phyloP scores from a whole-genome alignment of 495 filamentous ascomycete genomes.

The Penicillium daleae region DNA sequence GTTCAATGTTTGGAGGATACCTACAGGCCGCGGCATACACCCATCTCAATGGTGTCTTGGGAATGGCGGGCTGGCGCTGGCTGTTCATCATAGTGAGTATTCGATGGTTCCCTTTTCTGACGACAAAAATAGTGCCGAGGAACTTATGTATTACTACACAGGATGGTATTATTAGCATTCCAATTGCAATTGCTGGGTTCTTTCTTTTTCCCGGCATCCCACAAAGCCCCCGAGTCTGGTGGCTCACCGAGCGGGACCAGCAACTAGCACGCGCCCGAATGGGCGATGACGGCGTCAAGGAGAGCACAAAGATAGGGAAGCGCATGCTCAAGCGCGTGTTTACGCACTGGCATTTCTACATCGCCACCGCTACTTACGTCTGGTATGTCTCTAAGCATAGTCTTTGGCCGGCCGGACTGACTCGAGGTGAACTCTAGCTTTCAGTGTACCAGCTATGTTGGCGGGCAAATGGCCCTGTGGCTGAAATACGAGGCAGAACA shows the following conservation, averaged over 20 bases:
- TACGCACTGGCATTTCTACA: constrained; percentile 26
- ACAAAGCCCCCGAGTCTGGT: constrained; percentile 32
- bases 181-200: constrained; percentile 53
- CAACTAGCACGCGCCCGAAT: constrained; percentile 2
- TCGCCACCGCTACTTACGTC: constrained; percentile 21
- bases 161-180: constrained; percentile 46
- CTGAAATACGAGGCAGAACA: constrained; percentile 20
- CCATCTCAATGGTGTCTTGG: constrained; percentile 46
- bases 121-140: background rate
- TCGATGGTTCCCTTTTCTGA: background rate
- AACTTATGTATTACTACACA: background rate
- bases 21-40: constrained; percentile 56
- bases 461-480: constrained; percentile 28
- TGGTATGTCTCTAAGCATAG: constrained; percentile 13
- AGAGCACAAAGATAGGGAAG: constrained; percentile 23
- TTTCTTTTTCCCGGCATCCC: constrained; percentile 53
- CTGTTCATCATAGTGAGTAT: constrained; percentile 33
- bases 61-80: constrained; percentile 47
- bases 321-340: constrained; percentile 26
- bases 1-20: constrained; percentile 56
- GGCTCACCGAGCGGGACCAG: constrained; percentile 32
- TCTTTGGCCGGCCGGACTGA: background rate
- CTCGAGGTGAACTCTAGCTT: constrained; percentile 14
- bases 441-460: constrained; percentile 24
- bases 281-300: constrained; percentile 18